Percentiles rank a stretch among this genome's conserved stretches.
Conservation (phyloP, 2,329 filamentous ascomycete genomes). For the Aspergillus neoniger region DNA sequence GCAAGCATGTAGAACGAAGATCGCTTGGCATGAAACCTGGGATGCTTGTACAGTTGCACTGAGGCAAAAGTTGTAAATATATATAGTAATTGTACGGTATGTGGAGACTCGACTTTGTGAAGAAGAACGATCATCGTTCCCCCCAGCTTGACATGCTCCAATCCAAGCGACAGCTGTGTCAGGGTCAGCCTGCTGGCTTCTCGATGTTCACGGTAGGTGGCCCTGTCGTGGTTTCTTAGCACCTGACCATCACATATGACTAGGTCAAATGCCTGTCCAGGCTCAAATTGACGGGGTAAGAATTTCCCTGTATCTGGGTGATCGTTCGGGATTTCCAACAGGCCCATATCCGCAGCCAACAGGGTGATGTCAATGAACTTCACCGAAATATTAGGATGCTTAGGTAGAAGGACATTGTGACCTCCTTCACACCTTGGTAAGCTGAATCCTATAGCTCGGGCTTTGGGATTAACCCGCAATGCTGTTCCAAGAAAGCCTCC, state of each 20-base stretch:
- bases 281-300: conserved; percentile 28
- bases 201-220: conserved; percentile 33
- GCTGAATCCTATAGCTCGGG: conserved; percentile 26
- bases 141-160: conserved; percentile 49
- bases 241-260: conserved; percentile 54
- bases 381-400: conserved; percentile 12
- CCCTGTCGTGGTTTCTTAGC: conserved; percentile 42
- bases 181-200: conserved; percentile 44
- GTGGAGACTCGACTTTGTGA: conserved; percentile 50
- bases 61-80: conserved; percentile 47
- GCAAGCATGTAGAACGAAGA: conserved; percentile 60
- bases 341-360: conserved; percentile 51
- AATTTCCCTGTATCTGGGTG: conserved; percentile 28
- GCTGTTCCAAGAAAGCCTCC: conserved; percentile 53
- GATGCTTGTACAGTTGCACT: conserved; percentile 51
- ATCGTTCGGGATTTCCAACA: conserved; percentile 21
- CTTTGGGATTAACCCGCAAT: conserved; percentile 38
- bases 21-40: conserved; percentile 40
- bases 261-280: conserved; percentile 42
- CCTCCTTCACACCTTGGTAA: conserved; percentile 7
- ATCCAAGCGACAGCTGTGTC: conserved; percentile 47
- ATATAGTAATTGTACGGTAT: conserved; percentile 41
- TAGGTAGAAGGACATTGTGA: conserved; percentile 2
- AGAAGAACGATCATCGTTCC: conserved; percentile 56
- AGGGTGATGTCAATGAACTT: conserved; percentile 54